phyloP scores from a whole-genome alignment of 2,329 filamentous ascomycete species.

The Taxawa tesnikishii region DNA sequence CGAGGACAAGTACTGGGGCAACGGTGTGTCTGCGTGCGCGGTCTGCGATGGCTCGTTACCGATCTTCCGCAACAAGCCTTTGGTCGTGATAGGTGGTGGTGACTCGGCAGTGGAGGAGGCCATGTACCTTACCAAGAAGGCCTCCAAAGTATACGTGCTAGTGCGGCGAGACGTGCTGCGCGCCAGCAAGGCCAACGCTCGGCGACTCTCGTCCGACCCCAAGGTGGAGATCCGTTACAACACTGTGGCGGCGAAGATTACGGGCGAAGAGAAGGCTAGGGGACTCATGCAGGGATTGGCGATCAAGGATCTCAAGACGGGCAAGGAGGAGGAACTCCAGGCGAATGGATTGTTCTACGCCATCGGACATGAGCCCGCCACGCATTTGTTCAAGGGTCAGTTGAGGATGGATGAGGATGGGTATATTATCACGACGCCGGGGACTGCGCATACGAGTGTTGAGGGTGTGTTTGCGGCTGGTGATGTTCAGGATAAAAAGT shows the following conservation, averaged over 20 bases:
- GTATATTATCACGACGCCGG: constrained; percentile 81
- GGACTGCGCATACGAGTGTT: constrained; percentile 76
- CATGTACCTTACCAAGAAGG: constrained; percentile 96
- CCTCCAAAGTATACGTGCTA: constrained; percentile 83
- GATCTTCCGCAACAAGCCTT: constrained; percentile 91
- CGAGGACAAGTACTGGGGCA: constrained; percentile 95
- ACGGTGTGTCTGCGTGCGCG: constrained; percentile 88
- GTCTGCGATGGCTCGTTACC: constrained; percentile 95
- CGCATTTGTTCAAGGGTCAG: constrained; percentile 79
- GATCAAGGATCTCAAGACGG: constrained; percentile 66
- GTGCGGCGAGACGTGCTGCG: constrained; percentile 79
- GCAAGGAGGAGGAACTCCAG: constrained; percentile 68
- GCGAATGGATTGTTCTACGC: constrained; percentile 96
- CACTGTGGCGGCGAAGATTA: constrained; percentile 67
- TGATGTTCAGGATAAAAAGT: constrained; percentile 97
- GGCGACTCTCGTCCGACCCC: constrained; percentile 65
- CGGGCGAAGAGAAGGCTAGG: constrained; percentile 60
- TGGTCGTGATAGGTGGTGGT: constrained; percentile 92
- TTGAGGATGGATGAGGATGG: constrained; percentile 79
- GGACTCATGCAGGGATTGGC: constrained; percentile 81
- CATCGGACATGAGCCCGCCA: constrained; percentile 92
- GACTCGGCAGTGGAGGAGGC: constrained; percentile 97
- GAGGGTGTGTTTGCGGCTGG: constrained; percentile 92
- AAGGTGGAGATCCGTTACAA: constrained; percentile 90
- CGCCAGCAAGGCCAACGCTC: constrained; percentile 85